phyloP scores from a whole-genome alignment of 345 rosid species.

The Chamaenerion angustifolium region DNA sequence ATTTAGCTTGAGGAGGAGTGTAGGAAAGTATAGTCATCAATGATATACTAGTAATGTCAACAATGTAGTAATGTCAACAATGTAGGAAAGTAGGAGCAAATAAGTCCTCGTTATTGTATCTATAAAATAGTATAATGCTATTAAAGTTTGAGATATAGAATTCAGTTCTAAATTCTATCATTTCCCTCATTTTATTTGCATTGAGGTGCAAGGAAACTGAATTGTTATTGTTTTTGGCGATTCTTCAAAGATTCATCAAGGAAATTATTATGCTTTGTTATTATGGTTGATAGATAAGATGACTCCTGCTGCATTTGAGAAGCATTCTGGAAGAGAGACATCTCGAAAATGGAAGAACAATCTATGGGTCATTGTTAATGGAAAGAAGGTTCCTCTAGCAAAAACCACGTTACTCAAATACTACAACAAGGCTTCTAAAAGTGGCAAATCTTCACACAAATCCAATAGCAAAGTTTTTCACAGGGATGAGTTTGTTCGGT shows the following conservation, averaged over 20 bases:
- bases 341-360: constrained; percentile 99
- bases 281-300: constrained; percentile 52
- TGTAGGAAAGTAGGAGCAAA: no score
- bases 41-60: no score
- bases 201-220: not conserved
- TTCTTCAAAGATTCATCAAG: not conserved
- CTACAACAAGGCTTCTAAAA: constrained; percentile 65
- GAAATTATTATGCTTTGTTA: constrained; percentile 13
- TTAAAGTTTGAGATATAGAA: no score
- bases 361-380: constrained; percentile 83
- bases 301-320: constrained; percentile 97
- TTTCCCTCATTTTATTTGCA: no score
- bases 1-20: no score
- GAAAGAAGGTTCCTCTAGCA: constrained; percentile 85
- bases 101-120: no score
- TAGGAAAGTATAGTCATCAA: no score
- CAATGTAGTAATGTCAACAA: no score
- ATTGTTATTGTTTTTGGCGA: not conserved
- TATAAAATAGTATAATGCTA: no score
- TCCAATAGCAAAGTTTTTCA: constrained; percentile 60
- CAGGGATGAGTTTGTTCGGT: constrained; percentile 72
- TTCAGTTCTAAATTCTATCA: no score
- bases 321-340: constrained; percentile 99
- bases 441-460: constrained; percentile 46
- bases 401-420: constrained; percentile 86